These are phyloP conservation scores for Colletotrichum viniferum DNA, from an alignment of 2,329 filamentous ascomycete species.

Conservation along the genomic window DNA sequence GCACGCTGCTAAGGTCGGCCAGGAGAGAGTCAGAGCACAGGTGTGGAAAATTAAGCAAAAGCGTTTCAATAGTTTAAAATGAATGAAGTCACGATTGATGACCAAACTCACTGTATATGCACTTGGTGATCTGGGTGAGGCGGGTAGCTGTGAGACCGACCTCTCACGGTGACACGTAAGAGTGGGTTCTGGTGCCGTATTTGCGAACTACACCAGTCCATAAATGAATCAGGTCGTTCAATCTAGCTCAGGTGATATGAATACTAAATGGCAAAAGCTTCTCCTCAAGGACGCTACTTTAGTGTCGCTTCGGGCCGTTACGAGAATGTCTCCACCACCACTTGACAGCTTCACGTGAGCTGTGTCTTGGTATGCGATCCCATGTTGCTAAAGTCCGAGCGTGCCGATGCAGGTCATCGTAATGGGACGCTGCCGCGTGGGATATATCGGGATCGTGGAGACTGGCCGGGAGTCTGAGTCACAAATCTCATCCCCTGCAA, in stretches of 20 bases:
- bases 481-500: not conserved
- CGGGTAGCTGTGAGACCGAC: not conserved
- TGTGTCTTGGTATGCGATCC: not conserved
- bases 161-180: not conserved
- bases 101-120: not conserved
- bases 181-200: fast-evolving
- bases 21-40: conserved; percentile 2
- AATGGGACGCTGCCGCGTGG: not conserved
- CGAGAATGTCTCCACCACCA: not conserved
- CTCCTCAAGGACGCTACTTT: not conserved
- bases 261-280: not conserved
- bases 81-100: not conserved
- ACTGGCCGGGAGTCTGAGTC: not conserved
- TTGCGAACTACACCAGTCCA: not conserved
- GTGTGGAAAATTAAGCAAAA: not conserved
- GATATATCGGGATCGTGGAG: not conserved
- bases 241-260: not conserved
- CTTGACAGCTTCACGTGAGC: not conserved
- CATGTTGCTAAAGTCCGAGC: not conserved
- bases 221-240: not conserved
- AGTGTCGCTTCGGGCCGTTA: not conserved
- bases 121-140: fast-evolving
- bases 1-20: not conserved
- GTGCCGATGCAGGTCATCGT: not conserved
- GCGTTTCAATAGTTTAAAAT: not conserved